These are phyloP conservation scores for Macrophomina phaseolina DNA, from an alignment of 2,329 filamentous ascomycete species.

Conservation along the genomic window DNA sequence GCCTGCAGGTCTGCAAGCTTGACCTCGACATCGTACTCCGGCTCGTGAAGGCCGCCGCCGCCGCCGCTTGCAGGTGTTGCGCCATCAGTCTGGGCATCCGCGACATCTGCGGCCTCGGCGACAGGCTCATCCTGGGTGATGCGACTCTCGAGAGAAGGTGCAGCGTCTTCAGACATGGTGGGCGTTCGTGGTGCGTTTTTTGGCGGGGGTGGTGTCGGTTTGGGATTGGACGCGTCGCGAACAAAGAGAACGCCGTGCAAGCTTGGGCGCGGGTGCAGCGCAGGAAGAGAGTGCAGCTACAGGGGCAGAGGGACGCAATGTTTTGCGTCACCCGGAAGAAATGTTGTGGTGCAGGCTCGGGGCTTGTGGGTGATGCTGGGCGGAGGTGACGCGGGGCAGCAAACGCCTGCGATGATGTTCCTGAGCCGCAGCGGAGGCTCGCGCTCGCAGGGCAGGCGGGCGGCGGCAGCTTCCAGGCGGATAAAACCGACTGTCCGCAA, in stretches of 20 bases:
- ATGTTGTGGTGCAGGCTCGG: neutral
- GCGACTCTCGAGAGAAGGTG: constrained; percentile 35
- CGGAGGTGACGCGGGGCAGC: constrained; percentile 8
- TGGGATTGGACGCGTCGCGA: neutral
- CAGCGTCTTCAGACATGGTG: constrained; percentile 26
- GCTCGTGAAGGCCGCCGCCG: constrained; percentile 64
- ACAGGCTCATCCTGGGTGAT: constrained; percentile 23
- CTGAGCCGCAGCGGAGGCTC: neutral
- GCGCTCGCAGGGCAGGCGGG: neutral
- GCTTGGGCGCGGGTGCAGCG: neutral
- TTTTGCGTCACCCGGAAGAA: constrained; percentile 9
- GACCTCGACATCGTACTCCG: constrained; percentile 87
- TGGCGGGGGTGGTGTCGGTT: constrained; percentile 4
- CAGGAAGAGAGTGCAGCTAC: constrained; percentile 4
- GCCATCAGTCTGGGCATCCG: constrained; percentile 53
- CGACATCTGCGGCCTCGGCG: constrained; percentile 22
- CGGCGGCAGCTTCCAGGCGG: constrained; percentile 10
- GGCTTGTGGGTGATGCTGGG: neutral
- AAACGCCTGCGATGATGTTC: constrained; percentile 4
- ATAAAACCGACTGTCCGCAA: constrained; percentile 7
- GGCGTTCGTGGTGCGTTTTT: neutral
- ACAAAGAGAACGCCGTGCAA: neutral
- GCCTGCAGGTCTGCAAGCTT: constrained; percentile 88
- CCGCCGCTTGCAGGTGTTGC: constrained; percentile 47
- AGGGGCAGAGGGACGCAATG: no score